Evolutionary conservation across 805 yeast species (phyloP).

Genomic region (Clavispora santaluciae): DNA sequence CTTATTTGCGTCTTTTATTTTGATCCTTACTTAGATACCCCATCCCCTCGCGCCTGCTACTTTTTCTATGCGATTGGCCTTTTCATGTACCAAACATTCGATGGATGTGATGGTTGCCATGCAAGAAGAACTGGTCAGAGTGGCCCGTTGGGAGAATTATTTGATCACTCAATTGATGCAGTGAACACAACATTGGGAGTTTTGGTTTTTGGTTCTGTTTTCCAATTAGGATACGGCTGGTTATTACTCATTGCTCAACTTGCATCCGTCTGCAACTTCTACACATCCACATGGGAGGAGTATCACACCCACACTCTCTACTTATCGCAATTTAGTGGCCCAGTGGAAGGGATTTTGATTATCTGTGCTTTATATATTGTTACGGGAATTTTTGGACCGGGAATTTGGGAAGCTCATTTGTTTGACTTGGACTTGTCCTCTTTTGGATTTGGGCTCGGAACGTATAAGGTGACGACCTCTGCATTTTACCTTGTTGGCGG

Average conservation of each 20-base stretch:
- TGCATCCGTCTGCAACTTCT: constrained; percentile 75
- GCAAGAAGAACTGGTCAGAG: constrained; percentile 94
- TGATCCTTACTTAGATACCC: constrained; percentile 61
- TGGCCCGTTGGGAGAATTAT: constrained; percentile 91
- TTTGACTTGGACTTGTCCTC: constrained; percentile 36
- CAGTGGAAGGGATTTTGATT: constrained; percentile 87
- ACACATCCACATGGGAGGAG: constrained; percentile 93
- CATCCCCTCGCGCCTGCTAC: constrained; percentile 73
- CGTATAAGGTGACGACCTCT: constrained; percentile 33
- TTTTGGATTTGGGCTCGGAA: constrained; percentile 20
- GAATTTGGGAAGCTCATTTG: constrained; percentile 52
- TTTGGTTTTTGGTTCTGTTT: constrained; percentile 68
- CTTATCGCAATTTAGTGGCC: constrained; percentile 80
- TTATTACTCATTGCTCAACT: constrained; percentile 59
- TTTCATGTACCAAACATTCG: constrained; percentile 90
- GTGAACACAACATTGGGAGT: constrained; percentile 77
- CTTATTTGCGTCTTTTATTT: constrained; percentile 60
- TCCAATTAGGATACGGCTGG: constrained; percentile 70
- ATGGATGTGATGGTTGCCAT: constrained; percentile 93
- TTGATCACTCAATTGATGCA: constrained; percentile 81
- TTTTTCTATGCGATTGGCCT: constrained; percentile 74
- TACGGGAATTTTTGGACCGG: constrained; percentile 70
- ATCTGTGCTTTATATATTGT: constrained; percentile 48
- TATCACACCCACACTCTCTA: constrained; percentile 82
- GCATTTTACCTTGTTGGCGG: constrained; percentile 48